phyloP scores from a whole-genome alignment of 1,284 basidiomycete genomes.

The Microbotryomycetes sp. region DNA sequence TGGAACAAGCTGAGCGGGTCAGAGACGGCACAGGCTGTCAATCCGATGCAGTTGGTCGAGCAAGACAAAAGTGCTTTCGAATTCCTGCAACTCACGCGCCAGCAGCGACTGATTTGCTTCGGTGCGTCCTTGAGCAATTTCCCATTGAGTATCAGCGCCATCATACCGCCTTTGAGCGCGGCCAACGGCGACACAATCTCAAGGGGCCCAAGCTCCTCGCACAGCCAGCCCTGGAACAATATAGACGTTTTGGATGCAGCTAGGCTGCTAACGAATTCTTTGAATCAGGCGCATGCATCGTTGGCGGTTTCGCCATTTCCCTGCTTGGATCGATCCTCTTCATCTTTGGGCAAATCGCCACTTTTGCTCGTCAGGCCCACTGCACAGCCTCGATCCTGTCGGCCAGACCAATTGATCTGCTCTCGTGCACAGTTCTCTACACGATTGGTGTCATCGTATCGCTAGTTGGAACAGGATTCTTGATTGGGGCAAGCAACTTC shows the following conservation, averaged over 20 bases:
- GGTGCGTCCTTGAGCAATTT: constrained; percentile 12
- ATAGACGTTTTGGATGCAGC: not conserved
- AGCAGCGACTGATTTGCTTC: constrained; percentile 75
- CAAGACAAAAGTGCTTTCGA: constrained; percentile 68
- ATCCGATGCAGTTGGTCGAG: constrained; percentile 2
- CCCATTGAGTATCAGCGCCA: too few species aligned
- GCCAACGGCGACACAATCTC: too few species aligned
- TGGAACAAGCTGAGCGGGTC: constrained; percentile 26
- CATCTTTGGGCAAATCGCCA: constrained; percentile 53
- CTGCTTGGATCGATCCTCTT: constrained; percentile 72
- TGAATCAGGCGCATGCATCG: constrained; percentile 4
- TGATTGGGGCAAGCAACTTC: constrained; percentile 67
- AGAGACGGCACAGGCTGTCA: constrained; percentile 17
- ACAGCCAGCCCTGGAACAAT: not conserved
- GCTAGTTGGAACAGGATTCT: constrained; percentile 79
- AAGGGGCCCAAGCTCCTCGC: not conserved
- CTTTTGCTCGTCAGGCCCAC: constrained; percentile 59
- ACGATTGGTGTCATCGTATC: constrained; percentile 72
- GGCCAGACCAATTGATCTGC: not conserved
- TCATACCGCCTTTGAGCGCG: not conserved
- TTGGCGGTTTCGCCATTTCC: constrained; percentile 62
- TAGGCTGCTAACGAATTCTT: not conserved
- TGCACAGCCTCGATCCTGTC: not conserved
- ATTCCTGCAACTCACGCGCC: constrained; percentile 65
- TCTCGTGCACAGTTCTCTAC: constrained; percentile 58